Percentiles rank a stretch among this genome's conserved stretches.
These are phyloP conservation scores for Tulasnella calospora DNA, from an alignment of 768 basidiomycete genomes.

Conservation along the genomic window DNA sequence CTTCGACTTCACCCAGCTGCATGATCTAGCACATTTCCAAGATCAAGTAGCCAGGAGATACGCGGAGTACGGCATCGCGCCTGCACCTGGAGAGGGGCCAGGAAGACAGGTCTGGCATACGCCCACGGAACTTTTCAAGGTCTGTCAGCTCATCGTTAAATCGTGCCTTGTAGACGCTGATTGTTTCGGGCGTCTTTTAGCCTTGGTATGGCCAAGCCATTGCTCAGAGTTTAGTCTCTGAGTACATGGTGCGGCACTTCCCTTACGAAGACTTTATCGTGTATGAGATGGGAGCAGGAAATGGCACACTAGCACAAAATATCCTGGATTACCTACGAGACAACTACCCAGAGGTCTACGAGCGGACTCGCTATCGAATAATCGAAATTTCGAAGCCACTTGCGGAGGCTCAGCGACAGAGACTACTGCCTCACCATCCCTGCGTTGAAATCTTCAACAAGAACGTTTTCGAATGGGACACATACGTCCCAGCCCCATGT, in stretches of 20 bases:
- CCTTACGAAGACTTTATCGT: conserved; percentile 94
- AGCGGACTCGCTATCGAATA: conserved; percentile 86
- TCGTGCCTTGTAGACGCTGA: neutral
- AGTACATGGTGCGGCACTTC: conserved; percentile 91
- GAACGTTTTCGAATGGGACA: conserved; percentile 83
- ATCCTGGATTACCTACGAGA: conserved; percentile 75
- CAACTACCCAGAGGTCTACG: conserved; percentile 85
- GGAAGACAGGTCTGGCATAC: conserved; percentile 98
- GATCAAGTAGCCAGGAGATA: conserved; percentile 75
- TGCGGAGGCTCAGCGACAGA: conserved; percentile 62
- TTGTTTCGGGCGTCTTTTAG: conserved; percentile 40
- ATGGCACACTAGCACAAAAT: conserved; percentile 88
- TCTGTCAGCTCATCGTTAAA: conserved; percentile 37
- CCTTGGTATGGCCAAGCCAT: conserved; percentile 93
- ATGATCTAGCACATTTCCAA: conserved; percentile 71
- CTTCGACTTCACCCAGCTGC: conserved; percentile 65
- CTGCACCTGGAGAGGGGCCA: conserved; percentile 44
- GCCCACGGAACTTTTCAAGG: conserved; percentile 96
- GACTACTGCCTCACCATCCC: conserved; percentile 57
- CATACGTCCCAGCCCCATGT: conserved; percentile 72
- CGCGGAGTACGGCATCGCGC: conserved; percentile 51
- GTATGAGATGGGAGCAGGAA: conserved; percentile 97
- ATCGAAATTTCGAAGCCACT: conserved; percentile 88
- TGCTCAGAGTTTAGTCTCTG: conserved; percentile 79
- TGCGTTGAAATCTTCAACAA: conserved; percentile 65